These are phyloP conservation scores for Raddia guianensis DNA, from an alignment of 176 grass and related monocot genomes.

Conservation along the genomic window DNA sequence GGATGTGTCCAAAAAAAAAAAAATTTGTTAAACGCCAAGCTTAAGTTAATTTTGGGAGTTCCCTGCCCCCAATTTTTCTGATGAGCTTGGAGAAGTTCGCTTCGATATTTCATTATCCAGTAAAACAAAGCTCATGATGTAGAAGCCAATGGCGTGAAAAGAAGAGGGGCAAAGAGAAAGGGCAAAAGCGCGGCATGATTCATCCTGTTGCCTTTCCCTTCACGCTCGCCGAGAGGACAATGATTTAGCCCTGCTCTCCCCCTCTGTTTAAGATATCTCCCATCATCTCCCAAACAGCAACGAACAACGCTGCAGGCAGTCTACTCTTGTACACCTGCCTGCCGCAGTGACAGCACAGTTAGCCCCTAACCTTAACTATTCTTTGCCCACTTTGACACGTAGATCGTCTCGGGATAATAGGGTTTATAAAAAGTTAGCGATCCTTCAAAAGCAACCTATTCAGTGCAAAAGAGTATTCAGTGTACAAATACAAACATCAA, in stretches of 20 bases:
- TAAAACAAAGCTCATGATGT: no score
- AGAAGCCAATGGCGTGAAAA: background rate
- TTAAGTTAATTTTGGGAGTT: no score
- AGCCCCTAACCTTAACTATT: background rate
- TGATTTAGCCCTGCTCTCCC: constrained; percentile 33
- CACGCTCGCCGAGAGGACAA: constrained; percentile 42
- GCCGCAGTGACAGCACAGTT: background rate
- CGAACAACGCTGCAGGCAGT: background rate
- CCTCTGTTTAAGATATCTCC: background rate
- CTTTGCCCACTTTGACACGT: background rate
- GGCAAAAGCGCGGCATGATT: constrained; percentile 39
- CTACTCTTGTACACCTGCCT: background rate
- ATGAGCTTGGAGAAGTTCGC: no score
- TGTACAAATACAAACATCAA: no score
- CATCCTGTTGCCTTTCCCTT: constrained; percentile 18
- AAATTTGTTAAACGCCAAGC: no score
- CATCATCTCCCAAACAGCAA: background rate
- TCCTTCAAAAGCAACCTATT: no score
- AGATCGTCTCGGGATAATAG: no score
- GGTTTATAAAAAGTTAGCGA: no score
- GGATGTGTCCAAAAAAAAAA: no score
- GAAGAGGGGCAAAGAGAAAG: constrained; percentile 23
- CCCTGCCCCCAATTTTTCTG: no score
- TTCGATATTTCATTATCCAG: no score
- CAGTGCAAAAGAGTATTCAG: no score